Evolutionary conservation across 139 green algal genomes (phyloP).

Genomic region (Coelastrella sp.): DNA sequence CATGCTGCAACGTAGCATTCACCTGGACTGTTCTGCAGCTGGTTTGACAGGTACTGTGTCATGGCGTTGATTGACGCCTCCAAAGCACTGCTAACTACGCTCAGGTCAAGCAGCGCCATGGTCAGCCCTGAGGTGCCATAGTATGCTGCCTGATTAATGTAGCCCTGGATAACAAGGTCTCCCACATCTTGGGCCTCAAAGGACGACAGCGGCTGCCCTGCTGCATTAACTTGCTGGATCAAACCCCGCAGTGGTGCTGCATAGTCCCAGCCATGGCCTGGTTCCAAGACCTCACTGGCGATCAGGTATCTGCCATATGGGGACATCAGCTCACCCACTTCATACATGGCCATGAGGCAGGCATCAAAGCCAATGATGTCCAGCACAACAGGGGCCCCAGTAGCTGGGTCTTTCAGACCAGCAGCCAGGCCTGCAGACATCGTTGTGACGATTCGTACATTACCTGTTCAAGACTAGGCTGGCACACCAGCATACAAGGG

Average conservation of each 20-base stretch:
- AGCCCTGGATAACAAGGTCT: conserved; percentile 14
- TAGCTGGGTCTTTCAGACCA: background rate
- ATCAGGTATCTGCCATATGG: conserved; percentile 46
- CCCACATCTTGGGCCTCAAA: background rate
- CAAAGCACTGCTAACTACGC: background rate
- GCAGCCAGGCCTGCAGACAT: conserved; percentile 5
- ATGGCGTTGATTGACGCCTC: background rate
- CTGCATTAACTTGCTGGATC: conserved; percentile 1
- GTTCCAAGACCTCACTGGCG: conserved; percentile 61
- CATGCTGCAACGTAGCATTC: background rate
- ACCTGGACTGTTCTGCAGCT: conserved; percentile 10
- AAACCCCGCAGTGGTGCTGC: background rate
- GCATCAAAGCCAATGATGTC: conserved; percentile 70
- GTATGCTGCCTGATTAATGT: background rate
- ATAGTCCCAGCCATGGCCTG: conserved; percentile 67
- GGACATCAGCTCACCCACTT: conserved; percentile 31
- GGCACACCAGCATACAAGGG: too few species aligned
- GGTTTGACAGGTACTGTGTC: background rate
- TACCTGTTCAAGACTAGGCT: too few species aligned
- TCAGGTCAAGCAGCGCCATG: conserved; percentile 20
- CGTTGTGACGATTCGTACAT: too few species aligned
- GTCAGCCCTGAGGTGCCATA: conserved; percentile 15
- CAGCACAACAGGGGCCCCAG: conserved; percentile 36
- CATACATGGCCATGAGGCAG: conserved; percentile 64
- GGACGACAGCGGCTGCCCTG: background rate